These are phyloP conservation scores for Epichloe festucae DNA, from an alignment of 2,329 filamentous ascomycete species.

Conservation along the genomic window DNA sequence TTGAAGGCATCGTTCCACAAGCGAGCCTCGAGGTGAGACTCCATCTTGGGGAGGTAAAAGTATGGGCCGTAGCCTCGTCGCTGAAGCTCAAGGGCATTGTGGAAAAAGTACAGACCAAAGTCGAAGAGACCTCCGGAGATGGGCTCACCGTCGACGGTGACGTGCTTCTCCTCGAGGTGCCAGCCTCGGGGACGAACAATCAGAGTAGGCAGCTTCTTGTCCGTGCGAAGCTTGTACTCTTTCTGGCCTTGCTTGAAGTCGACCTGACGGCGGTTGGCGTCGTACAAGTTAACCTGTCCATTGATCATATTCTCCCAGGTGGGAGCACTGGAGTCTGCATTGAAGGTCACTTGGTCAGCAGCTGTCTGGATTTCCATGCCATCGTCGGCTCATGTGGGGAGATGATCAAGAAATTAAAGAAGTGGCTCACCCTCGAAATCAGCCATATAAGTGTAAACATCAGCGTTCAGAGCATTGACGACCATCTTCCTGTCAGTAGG, in stretches of 20 bases:
- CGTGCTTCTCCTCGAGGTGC: conserved; percentile 97
- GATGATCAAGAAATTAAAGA: too few species aligned
- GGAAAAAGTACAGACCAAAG: conserved; percentile 98
- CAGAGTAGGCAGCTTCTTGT: conserved; percentile 72
- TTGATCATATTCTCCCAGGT: conserved; percentile 99
- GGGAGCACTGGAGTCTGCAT: conserved; percentile 75
- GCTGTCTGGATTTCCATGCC: too few species aligned
- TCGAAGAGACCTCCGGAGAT: conserved; percentile 90
- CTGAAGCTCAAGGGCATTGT: conserved; percentile 85
- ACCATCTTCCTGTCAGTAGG: conserved; percentile 99
- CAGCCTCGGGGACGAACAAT: conserved; percentile 92
- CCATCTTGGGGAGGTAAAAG: conserved; percentile 98
- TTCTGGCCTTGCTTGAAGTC: conserved; percentile 94
- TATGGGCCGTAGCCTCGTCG: conserved; percentile 80
- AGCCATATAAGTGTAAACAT: conserved; percentile 99
- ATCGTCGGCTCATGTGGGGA: not conserved
- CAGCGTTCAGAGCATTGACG: conserved; percentile 87
- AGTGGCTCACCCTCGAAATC: conserved; percentile 75
- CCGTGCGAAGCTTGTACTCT: conserved; percentile 93
- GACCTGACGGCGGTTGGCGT: conserved; percentile 83
- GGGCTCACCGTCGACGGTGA: conserved; percentile 88
- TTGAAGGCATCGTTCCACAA: conserved; percentile 99
- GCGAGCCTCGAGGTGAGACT: conserved; percentile 90
- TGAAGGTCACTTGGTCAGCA: not conserved
- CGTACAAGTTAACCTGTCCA: conserved; percentile 94